Evolutionary conservation across 2,329 filamentous ascomycete genomes (phyloP).

Genomic region (Venturiaceae sp.): DNA sequence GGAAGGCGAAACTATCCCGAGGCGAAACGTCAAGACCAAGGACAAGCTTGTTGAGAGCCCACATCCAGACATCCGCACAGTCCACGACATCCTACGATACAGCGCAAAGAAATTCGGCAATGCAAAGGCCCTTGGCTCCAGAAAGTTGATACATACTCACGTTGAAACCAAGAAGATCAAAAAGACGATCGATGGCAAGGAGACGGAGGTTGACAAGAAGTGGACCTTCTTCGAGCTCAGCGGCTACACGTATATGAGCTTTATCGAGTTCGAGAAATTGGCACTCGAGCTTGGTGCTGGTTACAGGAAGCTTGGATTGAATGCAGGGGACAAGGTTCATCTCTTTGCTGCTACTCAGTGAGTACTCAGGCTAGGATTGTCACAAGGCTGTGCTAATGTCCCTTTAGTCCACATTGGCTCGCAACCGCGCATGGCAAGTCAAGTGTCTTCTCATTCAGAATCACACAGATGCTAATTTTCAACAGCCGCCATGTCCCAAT

Average conservation of each 20-base stretch:
- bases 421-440: conserved; percentile 60
- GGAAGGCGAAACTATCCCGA: conserved; percentile 75
- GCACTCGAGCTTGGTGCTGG: conserved; percentile 62
- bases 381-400: background rate
- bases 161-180: conserved; percentile 81
- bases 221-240: conserved; percentile 87
- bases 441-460: background rate
- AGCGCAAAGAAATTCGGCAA: conserved; percentile 49
- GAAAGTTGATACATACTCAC: conserved; percentile 67
- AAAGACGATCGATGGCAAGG: conserved; percentile 75
- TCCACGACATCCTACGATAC: conserved; percentile 68
- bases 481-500: conserved; percentile 63
- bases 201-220: conserved; percentile 75
- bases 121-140: conserved; percentile 49
- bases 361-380: conserved; percentile 14
- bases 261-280: conserved; percentile 66
- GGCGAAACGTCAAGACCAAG: conserved; percentile 62
- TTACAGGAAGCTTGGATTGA: conserved; percentile 63
- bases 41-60: conserved; percentile 59
- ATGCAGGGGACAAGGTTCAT: conserved; percentile 59
- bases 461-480: conserved; percentile 3
- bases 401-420: conserved; percentile 66
- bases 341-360: conserved; percentile 71
- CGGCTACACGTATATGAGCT: conserved; percentile 65
- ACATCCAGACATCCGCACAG: conserved; percentile 60